Conservation (phyloP, 2,329 filamentous ascomycete genomes). For the Penicillium fuscoglaucum region DNA sequence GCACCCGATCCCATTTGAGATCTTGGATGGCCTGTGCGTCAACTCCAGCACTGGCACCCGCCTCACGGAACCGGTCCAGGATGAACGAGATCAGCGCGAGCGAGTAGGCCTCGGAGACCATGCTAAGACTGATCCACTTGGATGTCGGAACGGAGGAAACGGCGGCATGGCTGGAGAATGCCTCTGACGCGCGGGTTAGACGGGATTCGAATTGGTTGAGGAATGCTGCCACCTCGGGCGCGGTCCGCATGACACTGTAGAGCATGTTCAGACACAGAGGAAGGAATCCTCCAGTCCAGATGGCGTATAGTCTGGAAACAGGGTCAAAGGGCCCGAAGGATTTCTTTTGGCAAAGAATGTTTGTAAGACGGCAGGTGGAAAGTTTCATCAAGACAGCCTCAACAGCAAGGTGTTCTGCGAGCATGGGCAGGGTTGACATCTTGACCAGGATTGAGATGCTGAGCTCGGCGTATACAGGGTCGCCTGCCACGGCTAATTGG, state of each 20-base stretch:
- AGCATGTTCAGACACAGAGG: conserved; percentile 88
- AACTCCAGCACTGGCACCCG: conserved; percentile 63
- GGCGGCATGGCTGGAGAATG: conserved; percentile 61
- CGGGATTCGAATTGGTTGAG: conserved; percentile 86
- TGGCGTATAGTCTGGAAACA: conserved; percentile 73
- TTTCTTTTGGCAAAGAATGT: conserved; percentile 68
- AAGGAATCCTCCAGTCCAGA: conserved; percentile 86
- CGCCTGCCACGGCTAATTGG: conserved; percentile 70
- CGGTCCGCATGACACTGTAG: conserved; percentile 74
- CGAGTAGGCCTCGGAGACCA: conserved; percentile 75
- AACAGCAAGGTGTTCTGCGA: conserved; percentile 87
- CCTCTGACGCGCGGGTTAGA: conserved; percentile 68
- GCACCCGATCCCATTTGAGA: conserved; percentile 71
- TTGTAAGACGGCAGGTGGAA: conserved; percentile 74
- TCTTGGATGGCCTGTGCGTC: conserved; percentile 64
- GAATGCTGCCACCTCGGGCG: conserved; percentile 80
- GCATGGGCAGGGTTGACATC: conserved; percentile 73
- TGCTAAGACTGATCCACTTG: conserved; percentile 68
- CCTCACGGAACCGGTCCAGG: conserved; percentile 63
- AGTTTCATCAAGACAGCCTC: conserved; percentile 80
- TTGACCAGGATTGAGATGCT: conserved; percentile 85
- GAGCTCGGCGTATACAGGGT: conserved; percentile 92
- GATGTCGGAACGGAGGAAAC: conserved; percentile 46
- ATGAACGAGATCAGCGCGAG: conserved; percentile 74
- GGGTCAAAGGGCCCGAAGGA: conserved; percentile 78